These are phyloP conservation scores for Penstemon davidsonii DNA, from an alignment of 257 asterid genomes.

Conservation along the genomic window DNA sequence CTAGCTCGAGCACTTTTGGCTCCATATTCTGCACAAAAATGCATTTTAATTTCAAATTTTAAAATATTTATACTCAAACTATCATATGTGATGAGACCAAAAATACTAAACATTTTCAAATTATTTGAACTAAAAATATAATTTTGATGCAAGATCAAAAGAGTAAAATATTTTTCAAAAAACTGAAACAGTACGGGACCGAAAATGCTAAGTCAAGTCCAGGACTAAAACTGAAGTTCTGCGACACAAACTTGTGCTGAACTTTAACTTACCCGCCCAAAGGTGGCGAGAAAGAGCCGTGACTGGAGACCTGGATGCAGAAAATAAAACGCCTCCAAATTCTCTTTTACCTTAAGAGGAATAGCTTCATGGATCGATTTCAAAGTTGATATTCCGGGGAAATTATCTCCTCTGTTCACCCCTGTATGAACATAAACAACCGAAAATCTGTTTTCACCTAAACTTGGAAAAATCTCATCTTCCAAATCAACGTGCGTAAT, in stretches of 20 bases:
- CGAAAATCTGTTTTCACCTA: constrained; percentile 52
- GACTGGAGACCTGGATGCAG: constrained; percentile 82
- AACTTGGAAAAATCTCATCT: constrained; percentile 48
- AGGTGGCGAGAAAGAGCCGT: constrained; percentile 72
- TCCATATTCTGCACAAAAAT: no score
- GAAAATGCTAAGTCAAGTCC: no score
- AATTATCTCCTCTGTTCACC: constrained; percentile 56
- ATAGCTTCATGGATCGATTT: constrained; percentile 52
- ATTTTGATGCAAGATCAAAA: no score
- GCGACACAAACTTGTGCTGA: background rate
- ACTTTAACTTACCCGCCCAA: constrained; percentile 56
- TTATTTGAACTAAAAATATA: no score
- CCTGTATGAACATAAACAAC: constrained; percentile 69
- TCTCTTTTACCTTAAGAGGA: constrained; percentile 43
- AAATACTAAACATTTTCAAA: no score
- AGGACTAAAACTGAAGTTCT: no score
- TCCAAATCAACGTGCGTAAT: constrained; percentile 27
- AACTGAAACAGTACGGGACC: no score
- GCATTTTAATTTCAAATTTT: no score
- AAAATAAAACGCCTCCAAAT: constrained; percentile 62
- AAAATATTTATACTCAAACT: no score
- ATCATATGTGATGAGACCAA: no score
- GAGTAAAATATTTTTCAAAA: no score
- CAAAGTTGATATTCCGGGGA: constrained; percentile 63
- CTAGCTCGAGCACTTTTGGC: no score